A percentile compares a stretch with the other conserved stretches of the same genome.
Evolutionary conservation across 176 grass and related monocot genomes (phyloP).

Genomic region (Oryza punctata): DNA sequence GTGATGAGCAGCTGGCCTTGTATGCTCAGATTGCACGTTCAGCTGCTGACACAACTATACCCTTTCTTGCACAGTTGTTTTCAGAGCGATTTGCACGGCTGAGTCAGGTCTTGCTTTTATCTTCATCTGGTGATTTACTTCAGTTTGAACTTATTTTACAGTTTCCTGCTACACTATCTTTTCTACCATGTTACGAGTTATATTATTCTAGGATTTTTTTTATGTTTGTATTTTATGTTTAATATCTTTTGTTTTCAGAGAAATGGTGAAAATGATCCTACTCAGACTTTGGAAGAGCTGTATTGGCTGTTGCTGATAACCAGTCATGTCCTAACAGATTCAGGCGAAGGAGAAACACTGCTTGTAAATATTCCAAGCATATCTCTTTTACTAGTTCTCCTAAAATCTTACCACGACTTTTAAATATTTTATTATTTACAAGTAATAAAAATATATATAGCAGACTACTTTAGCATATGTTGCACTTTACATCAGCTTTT

Average conservation of each 20-base stretch:
- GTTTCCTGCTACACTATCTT: slow-evolving; percentile 10
- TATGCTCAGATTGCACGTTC: slow-evolving; percentile 95
- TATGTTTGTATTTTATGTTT: slow-evolving; percentile 19
- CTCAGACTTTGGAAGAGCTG: slow-evolving; percentile 85
- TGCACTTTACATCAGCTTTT: slow-evolving; percentile 27
- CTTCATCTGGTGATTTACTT: slow-evolving; percentile 31
- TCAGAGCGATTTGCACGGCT: slow-evolving; percentile 69
- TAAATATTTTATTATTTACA: neutral
- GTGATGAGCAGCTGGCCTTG: slow-evolving; percentile 86
- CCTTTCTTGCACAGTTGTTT: slow-evolving; percentile 80
- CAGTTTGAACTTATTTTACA: slow-evolving; percentile 1
- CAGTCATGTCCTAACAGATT: slow-evolving; percentile 96
- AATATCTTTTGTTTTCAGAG: slow-evolving; percentile 53
- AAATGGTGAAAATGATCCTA: slow-evolving; percentile 69
- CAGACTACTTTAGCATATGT: neutral
- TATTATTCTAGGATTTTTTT: slow-evolving; percentile 9
- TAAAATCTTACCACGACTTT: neutral
- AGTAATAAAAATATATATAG: no score
- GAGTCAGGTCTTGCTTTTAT: slow-evolving; percentile 60
- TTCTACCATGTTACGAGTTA: neutral
- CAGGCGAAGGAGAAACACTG: slow-evolving; percentile 93
- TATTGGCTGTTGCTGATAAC: slow-evolving; percentile 96
- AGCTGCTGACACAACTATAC: slow-evolving; percentile 71
- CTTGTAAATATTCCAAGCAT: slow-evolving; percentile 66
- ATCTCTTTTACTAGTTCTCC: slow-evolving; percentile 29